Evolutionary conservation across 129 eudicot genomes (phyloP), one percentile per base, ranked within the genome.

Genomic region (Artemisia tridentata): DNA sequence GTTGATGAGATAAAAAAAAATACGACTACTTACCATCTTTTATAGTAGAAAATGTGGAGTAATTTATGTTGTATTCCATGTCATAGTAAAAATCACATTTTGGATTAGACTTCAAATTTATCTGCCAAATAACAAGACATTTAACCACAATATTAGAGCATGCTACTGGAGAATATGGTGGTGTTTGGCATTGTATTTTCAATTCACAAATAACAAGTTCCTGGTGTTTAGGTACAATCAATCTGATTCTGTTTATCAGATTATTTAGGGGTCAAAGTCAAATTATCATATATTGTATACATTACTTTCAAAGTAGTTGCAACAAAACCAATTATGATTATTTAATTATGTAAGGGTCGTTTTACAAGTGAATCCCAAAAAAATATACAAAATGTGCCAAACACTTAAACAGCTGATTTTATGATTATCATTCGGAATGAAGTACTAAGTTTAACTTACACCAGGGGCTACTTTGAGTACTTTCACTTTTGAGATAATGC

Each of bases 81-180:
- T 88, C 88, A 70, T 80, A 84, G 72, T 82, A 88, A 51, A 74
- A 88, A 69, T 88, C 90, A 78, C 85, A 87, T 43, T 62, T 56
- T 3, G 95, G 85, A 56, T 79, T 73, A 25, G 81, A 67, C 72
- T 70, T 87, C 78, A 69, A 74, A 71, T 74, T 69, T 80, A 82
- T 82, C 93, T 87, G 75, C 67, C 25, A 45, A 52, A 86, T 59
- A 80, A 78, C 50, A 67, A 62, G 62, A 79, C 65, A 71, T n/a
- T 52, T 58, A 55, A 48, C 20, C 41, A 58, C 48, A 71, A 75
- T 52, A 41, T 27, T 51, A 12, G 29, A 54, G 57, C 63, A 53
- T 50, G 63, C 57, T 23, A 60, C 31, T 31, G 31, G 20, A 51
- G 21, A 71, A 25, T 16, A 25, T 17, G 45, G 45, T 2, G 45